phyloP scores from a whole-genome alignment of 116 monocot genomes.

The Iris pallida region DNA sequence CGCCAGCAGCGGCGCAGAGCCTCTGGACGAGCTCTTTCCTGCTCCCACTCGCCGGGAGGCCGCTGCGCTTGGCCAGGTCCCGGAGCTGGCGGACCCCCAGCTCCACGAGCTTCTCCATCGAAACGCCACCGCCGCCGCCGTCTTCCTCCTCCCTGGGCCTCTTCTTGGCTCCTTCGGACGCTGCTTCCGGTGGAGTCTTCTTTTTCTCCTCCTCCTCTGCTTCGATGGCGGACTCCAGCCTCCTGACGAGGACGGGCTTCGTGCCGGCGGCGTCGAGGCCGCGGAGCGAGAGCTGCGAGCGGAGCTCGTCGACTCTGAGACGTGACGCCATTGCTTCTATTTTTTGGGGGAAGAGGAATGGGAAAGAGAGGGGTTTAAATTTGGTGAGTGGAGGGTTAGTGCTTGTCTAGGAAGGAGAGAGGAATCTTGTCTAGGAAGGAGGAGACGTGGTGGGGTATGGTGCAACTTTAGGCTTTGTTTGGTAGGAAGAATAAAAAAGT shows the following conservation, averaged over 20 bases:
- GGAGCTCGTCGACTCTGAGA: slow-evolving; percentile 56
- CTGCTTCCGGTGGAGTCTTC: background rate
- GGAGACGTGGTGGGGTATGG: too few relatives aligned
- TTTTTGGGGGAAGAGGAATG: background rate
- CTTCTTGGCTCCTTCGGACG: slow-evolving; percentile 31
- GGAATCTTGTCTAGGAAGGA: too few relatives aligned
- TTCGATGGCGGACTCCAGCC: slow-evolving; percentile 45
- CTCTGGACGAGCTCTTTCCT: slow-evolving; percentile 54
- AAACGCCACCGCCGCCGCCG: background rate
- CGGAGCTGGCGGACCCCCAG: slow-evolving; percentile 51
- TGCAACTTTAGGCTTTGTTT: too few relatives aligned
- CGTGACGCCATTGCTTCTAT: slow-evolving; percentile 25
- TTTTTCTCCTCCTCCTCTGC: slow-evolving; percentile 28
- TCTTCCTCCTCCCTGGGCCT: slow-evolving; percentile 24
- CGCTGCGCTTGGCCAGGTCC: slow-evolving; percentile 29
- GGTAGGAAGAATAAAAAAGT: too few relatives aligned
- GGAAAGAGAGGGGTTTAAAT: background rate
- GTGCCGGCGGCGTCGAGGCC: slow-evolving; percentile 45
- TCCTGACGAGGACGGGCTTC: slow-evolving; percentile 42
- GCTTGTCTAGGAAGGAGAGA: too few relatives aligned
- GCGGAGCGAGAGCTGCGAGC: slow-evolving; percentile 47
- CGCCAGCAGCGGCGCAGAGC: slow-evolving; percentile 21
- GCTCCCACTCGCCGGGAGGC: slow-evolving; percentile 37
- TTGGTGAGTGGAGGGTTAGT: background rate
- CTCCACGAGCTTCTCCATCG: slow-evolving; percentile 27